Evolutionary conservation across 768 basidiomycete species (phyloP).

Genomic region (Lentinula aciculospora): DNA sequence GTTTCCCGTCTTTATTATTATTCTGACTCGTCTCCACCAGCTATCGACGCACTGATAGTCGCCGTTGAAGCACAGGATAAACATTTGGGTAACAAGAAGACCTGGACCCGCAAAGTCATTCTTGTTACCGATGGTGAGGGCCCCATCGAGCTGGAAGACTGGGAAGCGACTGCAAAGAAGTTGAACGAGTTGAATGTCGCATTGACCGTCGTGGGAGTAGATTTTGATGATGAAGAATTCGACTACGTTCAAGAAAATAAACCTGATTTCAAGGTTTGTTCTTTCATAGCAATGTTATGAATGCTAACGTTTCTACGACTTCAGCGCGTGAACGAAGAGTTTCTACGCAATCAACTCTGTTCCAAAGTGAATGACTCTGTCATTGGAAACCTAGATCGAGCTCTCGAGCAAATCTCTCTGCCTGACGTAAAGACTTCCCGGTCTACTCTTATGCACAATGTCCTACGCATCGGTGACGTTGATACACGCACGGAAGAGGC

Average conservation of each 20-base stretch:
- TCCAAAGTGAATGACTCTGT: conserved; percentile 39
- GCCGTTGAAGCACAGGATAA: conserved; percentile 72
- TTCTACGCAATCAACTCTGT: conserved; percentile 46
- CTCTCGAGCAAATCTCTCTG: conserved; percentile 50
- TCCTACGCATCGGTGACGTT: conserved; percentile 75
- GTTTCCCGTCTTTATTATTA: not conserved
- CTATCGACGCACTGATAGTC: conserved; percentile 85
- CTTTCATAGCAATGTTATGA: not conserved
- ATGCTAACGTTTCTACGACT: not conserved
- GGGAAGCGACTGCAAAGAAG: conserved; percentile 62
- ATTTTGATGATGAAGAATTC: conserved; percentile 75
- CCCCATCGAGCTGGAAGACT: conserved; percentile 67
- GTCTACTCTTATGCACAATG: conserved; percentile 57
- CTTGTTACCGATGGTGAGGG: conserved; percentile 84
- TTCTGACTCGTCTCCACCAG: conserved; percentile 27
- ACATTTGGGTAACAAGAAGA: conserved; percentile 64
- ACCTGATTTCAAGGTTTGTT: conserved; percentile 60
- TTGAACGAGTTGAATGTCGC: conserved; percentile 54
- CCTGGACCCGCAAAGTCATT: conserved; percentile 82
- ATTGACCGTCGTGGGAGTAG: conserved; percentile 76
- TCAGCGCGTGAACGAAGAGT: conserved; percentile 73
- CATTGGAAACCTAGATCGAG: conserved; percentile 59
- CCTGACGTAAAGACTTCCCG: conserved; percentile 67
- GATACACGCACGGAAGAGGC: conserved; percentile 64
- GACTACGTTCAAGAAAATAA: conserved; percentile 66